Percentiles rank a stretch among this genome's conserved stretches.
phyloP scores from a whole-genome alignment of 257 asterid species.

The Nicotiana sylvestris region DNA sequence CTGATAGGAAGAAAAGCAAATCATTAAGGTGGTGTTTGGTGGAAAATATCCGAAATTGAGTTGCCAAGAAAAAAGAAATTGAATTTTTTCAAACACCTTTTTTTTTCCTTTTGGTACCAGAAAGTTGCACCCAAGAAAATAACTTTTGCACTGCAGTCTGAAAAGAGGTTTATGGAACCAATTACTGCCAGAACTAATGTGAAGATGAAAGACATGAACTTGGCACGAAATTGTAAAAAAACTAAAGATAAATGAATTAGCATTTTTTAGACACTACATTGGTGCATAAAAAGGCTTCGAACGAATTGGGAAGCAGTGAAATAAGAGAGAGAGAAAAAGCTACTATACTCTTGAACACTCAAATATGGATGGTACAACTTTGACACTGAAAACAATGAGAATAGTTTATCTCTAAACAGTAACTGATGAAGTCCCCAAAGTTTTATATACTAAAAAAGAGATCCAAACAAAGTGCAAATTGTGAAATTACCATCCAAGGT shows the following conservation, averaged over 20 bases:
- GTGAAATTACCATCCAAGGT: slow-evolving; percentile 71
- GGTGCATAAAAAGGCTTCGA: background rate
- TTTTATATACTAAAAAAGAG: background rate
- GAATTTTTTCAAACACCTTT: background rate
- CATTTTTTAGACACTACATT: background rate
- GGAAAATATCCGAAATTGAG: background rate
- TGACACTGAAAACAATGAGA: background rate
- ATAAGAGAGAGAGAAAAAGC: background rate
- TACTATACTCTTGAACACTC: background rate
- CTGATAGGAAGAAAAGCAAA: background rate
- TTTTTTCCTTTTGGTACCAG: background rate
- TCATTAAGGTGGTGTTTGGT: background rate
- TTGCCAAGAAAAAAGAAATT: background rate
- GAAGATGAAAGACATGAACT: background rate
- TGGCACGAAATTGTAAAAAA: background rate
- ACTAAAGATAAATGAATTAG: background rate
- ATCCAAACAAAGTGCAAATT: background rate
- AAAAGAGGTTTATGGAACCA: background rate
- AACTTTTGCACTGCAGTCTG: background rate
- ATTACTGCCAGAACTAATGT: background rate
- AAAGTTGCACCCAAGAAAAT: no score
- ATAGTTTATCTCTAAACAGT: background rate
- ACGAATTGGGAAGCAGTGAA: background rate
- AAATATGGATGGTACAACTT: background rate
- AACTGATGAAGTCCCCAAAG: background rate